Conservation (phyloP, 2,329 filamentous ascomycete species). For the Colletotrichum melonis region DNA sequence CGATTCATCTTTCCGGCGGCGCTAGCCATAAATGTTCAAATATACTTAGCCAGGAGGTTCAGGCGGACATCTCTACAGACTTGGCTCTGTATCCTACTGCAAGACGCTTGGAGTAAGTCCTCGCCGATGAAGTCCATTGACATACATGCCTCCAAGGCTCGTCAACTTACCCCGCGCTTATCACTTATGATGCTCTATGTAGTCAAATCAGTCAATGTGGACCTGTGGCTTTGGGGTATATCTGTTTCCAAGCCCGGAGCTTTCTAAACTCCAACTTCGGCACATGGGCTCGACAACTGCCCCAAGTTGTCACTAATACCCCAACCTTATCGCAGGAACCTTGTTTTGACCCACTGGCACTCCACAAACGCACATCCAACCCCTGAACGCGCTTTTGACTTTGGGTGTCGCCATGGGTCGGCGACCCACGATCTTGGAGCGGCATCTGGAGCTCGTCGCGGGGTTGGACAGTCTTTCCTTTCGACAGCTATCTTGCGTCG, state of each 20-base stretch:
- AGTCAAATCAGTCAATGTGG: neutral
- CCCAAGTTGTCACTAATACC: slow-evolving; percentile 20
- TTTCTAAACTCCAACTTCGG: neutral
- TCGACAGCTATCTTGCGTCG: slow-evolving; percentile 27
- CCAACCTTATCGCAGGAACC: slow-evolving; percentile 31
- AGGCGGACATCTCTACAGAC: neutral
- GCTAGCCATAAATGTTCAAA: neutral
- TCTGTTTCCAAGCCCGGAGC: neutral
- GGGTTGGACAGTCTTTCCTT: slow-evolving; percentile 15
- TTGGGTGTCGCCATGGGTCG: slow-evolving; percentile 12
- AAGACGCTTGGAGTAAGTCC: neutral
- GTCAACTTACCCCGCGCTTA: slow-evolving; percentile 1
- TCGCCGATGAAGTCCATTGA: neutral
- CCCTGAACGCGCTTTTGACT: slow-evolving; percentile 15
- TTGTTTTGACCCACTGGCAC: neutral
- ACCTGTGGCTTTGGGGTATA: slow-evolving; percentile 12
- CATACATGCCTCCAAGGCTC: neutral
- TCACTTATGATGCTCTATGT: neutral
- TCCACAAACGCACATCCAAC: slow-evolving; percentile 6
- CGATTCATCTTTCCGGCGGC: neutral
- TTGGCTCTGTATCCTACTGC: neutral
- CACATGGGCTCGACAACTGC: neutral
- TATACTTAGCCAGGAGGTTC: neutral
- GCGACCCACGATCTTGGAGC: slow-evolving; percentile 30
- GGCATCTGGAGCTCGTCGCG: slow-evolving; percentile 31